Evolutionary conservation across 208 protist species (phyloP).

Genomic region (Trypanosoma grayi): DNA sequence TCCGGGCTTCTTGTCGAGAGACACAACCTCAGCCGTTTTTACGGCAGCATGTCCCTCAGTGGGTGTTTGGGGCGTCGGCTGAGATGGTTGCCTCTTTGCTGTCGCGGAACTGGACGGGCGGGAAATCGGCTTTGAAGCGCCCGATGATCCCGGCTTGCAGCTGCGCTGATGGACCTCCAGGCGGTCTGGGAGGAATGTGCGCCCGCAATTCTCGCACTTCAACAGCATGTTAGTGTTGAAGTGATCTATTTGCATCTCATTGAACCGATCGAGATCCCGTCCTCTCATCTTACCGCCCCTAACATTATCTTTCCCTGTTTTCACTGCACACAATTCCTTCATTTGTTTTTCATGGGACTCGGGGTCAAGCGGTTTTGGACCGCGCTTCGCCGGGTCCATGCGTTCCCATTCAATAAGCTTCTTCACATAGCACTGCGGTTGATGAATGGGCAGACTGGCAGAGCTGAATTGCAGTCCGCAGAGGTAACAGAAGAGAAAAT

Average conservation of each 20-base stretch:
- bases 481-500: slow-evolving; percentile 88
- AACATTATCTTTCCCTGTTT: background rate
- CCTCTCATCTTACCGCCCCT: slow-evolving; percentile 18
- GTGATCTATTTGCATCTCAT: slow-evolving; percentile 68
- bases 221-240: slow-evolving; percentile 71
- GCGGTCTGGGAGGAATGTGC: slow-evolving; percentile 90
- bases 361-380: slow-evolving; percentile 62
- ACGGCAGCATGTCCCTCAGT: background rate
- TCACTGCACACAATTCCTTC: slow-evolving; percentile 23
- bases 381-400: slow-evolving; percentile 60
- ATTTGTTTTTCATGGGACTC: slow-evolving; percentile 60
- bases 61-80: background rate
- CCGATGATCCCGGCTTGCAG: slow-evolving; percentile 68
- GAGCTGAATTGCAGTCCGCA: slow-evolving; percentile 89
- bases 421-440: slow-evolving; percentile 92
- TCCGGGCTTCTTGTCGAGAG: background rate
- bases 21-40: background rate
- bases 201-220: slow-evolving; percentile 85
- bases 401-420: slow-evolving; percentile 88
- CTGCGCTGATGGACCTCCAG: slow-evolving; percentile 85
- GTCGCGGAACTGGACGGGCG: background rate
- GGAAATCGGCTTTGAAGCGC: slow-evolving; percentile 34
- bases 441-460: slow-evolving; percentile 85
- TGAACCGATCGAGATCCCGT: slow-evolving; percentile 64
- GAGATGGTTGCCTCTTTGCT: background rate